Evolutionary conservation across 1,284 basidiomycete genomes (phyloP).

Genomic region (Ustilago bromivora): DNA sequence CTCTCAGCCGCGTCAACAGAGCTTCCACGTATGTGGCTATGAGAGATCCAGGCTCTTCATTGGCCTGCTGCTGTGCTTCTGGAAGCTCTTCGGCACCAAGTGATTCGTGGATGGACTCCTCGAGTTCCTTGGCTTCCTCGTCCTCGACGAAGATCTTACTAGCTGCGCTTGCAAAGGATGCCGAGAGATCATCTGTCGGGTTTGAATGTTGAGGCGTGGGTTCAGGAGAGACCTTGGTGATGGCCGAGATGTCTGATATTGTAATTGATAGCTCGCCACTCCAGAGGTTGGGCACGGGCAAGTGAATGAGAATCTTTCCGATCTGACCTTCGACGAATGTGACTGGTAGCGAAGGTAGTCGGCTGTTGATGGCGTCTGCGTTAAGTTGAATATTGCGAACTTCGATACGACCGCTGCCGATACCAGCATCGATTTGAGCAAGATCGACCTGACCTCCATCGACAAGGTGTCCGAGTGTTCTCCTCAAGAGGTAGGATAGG

Average conservation of each 20-base stretch:
- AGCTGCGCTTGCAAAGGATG: conserved; percentile 49
- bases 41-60: conserved; percentile 30
- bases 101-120: conserved; percentile 55
- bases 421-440: conserved; percentile 88
- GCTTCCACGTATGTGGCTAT: conserved; percentile 54
- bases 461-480: conserved; percentile 84
- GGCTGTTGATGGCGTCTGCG: conserved; percentile 68
- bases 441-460: conserved; percentile 88
- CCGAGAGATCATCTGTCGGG: conserved; percentile 16
- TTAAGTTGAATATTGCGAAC: conserved; percentile 85
- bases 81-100: conserved; percentile 22
- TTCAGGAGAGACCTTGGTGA: not conserved
- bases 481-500: conserved; percentile 87
- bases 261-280: conserved; percentile 49
- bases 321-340: conserved; percentile 77
- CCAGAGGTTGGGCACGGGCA: conserved; percentile 60
- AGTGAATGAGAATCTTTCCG: conserved; percentile 52
- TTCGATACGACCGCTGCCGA: conserved; percentile 87
- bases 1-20: conserved; percentile 52
- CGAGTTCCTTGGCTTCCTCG: conserved; percentile 49
- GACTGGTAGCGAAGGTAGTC: conserved; percentile 74
- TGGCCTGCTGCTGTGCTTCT: conserved; percentile 6
- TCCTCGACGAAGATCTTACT: conserved; percentile 48
- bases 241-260: conserved; percentile 30
- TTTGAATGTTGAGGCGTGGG: not conserved